These are phyloP conservation scores for Coemansia sp. DNA, from an alignment of 192 early-diverging fungal genomes.

Conservation along the genomic window DNA sequence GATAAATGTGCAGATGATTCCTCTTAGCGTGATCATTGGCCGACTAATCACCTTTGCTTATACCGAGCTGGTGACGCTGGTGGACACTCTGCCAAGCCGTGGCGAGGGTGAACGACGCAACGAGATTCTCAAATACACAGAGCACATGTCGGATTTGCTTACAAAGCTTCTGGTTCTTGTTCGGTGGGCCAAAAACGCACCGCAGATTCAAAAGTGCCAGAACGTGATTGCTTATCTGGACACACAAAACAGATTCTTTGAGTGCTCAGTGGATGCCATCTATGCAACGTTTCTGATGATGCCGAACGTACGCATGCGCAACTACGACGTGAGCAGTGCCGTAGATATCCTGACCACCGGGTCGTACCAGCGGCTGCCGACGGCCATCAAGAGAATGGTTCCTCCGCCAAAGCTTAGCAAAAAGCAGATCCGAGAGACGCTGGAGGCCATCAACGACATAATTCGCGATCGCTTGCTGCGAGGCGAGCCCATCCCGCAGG, in stretches of 20 bases:
- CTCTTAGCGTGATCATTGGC: slow-evolving; percentile 60
- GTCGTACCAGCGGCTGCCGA: slow-evolving; percentile 77
- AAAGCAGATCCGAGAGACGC: slow-evolving; percentile 62
- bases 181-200: slow-evolving; percentile 73
- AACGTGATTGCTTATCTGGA: slow-evolving; percentile 65
- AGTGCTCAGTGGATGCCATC: slow-evolving; percentile 62
- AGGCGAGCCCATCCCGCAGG: slow-evolving; percentile 69
- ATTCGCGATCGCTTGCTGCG: slow-evolving; percentile 74
- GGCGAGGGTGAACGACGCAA: slow-evolving; percentile 58
- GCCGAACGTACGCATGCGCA: slow-evolving; percentile 66
- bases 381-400: slow-evolving; percentile 69
- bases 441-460: slow-evolving; percentile 66
- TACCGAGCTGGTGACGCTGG: slow-evolving; percentile 65
- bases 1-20: slow-evolving; percentile 66
- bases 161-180: slow-evolving; percentile 74
- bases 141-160: slow-evolving; percentile 65
- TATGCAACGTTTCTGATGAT: slow-evolving; percentile 57
- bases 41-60: slow-evolving; percentile 68
- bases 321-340: slow-evolving; percentile 81
- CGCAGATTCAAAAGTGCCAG: slow-evolving; percentile 72
- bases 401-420: slow-evolving; percentile 61
- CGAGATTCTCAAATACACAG: slow-evolving; percentile 67
- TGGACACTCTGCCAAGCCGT: slow-evolving; percentile 67
- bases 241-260: slow-evolving; percentile 63
- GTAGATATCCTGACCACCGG: slow-evolving; percentile 86